Evolutionary conservation across 2,329 filamentous ascomycete genomes (phyloP).

Genomic region (Whalleya microplaca): DNA sequence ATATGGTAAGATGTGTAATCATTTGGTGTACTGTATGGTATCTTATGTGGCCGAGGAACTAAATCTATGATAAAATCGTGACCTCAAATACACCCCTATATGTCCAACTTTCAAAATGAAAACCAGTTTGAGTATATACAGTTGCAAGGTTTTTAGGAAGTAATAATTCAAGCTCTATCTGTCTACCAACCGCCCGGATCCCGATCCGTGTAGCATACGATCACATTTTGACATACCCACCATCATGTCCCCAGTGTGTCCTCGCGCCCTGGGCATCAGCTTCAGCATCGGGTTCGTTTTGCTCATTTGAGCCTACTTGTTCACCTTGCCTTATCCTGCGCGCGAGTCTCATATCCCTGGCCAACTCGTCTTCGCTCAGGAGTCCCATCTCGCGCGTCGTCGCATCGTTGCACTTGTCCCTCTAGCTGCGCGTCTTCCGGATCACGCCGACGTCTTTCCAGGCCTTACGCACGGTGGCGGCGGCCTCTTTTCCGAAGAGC

Average conservation of each 20-base stretch:
- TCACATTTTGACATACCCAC: slow-evolving; percentile 4
- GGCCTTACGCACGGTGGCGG: slow-evolving; percentile 49
- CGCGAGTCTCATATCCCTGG: not conserved
- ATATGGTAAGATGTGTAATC: too few relatives aligned
- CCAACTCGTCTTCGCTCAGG: not conserved
- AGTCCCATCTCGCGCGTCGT: not conserved
- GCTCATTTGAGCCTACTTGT: not conserved
- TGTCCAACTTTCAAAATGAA: not conserved
- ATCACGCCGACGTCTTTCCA: slow-evolving; percentile 54
- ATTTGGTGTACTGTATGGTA: too few relatives aligned
- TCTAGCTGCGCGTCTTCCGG: slow-evolving; percentile 29
- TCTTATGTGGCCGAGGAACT: not conserved
- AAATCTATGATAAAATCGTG: not conserved
- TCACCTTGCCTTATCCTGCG: not conserved
- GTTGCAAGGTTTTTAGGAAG: too few relatives aligned
- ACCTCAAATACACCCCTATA: not conserved
- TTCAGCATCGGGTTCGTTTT: not conserved
- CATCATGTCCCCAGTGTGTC: slow-evolving; percentile 1
- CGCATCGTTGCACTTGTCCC: not conserved
- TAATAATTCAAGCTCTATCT: not conserved
- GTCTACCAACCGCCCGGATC: not conserved
- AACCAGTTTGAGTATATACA: too few relatives aligned
- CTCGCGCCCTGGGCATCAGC: not conserved
- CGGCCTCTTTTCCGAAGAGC: slow-evolving; percentile 46
- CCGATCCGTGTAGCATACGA: not conserved